A percentile compares a stretch with the other conserved stretches of the same genome.
Evolutionary conservation across 164 flowering plant genomes (phyloP).

Genomic region (Chloranthus sessilifolius): DNA sequence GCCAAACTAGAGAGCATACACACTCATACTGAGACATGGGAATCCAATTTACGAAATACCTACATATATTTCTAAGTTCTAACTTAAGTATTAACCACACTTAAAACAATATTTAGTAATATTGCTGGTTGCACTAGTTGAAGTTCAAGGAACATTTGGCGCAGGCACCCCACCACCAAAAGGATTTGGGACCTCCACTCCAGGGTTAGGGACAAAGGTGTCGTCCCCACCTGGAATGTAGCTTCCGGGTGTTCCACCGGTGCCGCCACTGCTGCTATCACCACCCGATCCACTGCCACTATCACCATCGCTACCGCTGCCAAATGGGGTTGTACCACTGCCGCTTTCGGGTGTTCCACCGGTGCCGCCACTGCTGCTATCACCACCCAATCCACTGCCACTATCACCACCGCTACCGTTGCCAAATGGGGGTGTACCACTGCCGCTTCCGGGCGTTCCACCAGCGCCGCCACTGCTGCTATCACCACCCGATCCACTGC

Average conservation of each 20-base stretch:
- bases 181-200: constrained; percentile 34
- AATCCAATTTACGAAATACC: no score
- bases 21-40: no score
- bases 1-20: no score
- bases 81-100: not conserved
- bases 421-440: not conserved
- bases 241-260: not conserved
- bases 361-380: no score
- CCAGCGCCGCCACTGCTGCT: no score
- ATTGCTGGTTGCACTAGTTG: not conserved
- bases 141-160: no score
- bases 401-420: constrained; percentile 7
- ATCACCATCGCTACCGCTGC: constrained; percentile 7
- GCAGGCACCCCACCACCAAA: constrained; percentile 5
- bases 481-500: no score
- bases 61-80: no score
- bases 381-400: no score
- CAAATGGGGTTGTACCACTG: not conserved
- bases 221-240: constrained; percentile 42
- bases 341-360: constrained; percentile 1
- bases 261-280: no score
- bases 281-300: no score
- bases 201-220: constrained; percentile 36
- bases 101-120: not conserved
- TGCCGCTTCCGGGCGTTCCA: not conserved